phyloP scores from a whole-genome alignment of 345 rosid species.

The Salix koriyanagi region DNA sequence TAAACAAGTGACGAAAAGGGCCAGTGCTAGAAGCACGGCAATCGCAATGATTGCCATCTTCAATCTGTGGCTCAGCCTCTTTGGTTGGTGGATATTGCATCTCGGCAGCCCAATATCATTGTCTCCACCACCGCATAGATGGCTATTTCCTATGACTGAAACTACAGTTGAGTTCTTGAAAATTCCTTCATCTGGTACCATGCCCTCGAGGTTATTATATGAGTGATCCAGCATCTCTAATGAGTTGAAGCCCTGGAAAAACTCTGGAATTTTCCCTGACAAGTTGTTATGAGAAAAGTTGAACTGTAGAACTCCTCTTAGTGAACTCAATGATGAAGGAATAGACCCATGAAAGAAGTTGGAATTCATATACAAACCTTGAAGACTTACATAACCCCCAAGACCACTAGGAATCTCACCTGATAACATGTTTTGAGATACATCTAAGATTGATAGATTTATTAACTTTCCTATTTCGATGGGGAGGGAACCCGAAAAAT shows the following conservation, averaged over 20 bases:
- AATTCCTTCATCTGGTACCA: neutral
- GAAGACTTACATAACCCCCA: neutral
- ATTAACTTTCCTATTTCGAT: too few relatives aligned
- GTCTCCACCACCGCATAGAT: neutral
- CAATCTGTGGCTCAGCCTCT: too few relatives aligned
- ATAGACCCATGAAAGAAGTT: neutral
- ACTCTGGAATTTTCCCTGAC: neutral
- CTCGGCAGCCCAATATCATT: neutral
- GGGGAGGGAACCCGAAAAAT: too few relatives aligned
- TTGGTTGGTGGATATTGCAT: neutral
- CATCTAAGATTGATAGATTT: neutral
- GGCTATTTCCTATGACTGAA: neutral
- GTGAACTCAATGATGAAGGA: neutral
- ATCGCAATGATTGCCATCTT: too few relatives aligned
- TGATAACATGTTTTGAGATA: neutral
- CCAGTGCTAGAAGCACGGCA: too few relatives aligned
- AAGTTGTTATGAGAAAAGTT: neutral
- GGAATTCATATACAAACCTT: neutral
- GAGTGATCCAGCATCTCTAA: neutral
- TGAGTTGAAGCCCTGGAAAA: neutral
- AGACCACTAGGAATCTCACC: neutral
- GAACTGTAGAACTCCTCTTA: neutral
- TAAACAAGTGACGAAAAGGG: too few relatives aligned
- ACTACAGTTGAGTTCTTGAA: neutral
- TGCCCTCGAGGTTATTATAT: neutral